These are phyloP conservation scores for Boletus rubropictus DNA, from an alignment of 768 basidiomycete genomes.

Conservation along the genomic window DNA sequence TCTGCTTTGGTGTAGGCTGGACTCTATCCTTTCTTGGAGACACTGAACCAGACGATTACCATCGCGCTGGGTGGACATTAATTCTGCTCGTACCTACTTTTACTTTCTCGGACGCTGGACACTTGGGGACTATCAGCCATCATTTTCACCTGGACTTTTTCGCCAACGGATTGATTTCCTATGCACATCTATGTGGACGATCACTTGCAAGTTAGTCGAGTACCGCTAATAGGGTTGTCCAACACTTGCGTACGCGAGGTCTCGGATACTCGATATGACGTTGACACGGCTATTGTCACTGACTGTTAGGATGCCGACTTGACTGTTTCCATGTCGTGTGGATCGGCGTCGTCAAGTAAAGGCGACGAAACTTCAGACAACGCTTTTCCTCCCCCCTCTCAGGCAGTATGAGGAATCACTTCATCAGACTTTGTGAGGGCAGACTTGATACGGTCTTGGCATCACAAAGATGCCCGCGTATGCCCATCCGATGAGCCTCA, in stretches of 20 bases:
- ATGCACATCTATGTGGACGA: no score
- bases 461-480: background rate
- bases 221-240: background rate
- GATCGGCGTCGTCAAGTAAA: background rate
- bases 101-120: background rate
- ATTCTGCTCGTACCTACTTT: background rate
- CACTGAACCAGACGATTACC: conserved; percentile 28
- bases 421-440: background rate
- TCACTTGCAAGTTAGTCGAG: no score
- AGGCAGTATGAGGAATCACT: no score
- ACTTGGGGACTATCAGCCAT: background rate
- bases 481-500: no score
- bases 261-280: background rate
- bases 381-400: background rate
- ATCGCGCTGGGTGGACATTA: conserved; percentile 10
- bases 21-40: conserved; percentile 27
- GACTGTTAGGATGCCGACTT: background rate
- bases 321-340: background rate
- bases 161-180: no score
- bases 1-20: conserved; percentile 27
- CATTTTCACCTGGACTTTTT: background rate
- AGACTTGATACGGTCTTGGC: background rate
- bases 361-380: background rate
- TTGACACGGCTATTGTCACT: background rate
- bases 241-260: background rate